These are phyloP conservation scores for Orbilia oligospora DNA, from an alignment of 2,329 filamentous ascomycete genomes.

Conservation along the genomic window DNA sequence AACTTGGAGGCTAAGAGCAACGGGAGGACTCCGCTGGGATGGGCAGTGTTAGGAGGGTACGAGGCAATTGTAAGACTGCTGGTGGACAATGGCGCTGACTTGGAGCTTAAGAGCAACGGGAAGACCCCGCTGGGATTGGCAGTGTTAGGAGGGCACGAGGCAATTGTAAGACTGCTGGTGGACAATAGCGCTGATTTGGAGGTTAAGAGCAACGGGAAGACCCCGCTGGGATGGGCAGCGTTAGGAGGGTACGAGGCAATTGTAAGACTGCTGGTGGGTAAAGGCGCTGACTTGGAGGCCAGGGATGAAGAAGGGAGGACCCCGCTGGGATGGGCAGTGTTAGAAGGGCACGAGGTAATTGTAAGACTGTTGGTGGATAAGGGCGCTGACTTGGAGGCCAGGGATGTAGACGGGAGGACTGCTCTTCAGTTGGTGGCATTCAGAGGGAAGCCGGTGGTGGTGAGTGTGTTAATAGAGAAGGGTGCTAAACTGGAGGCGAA, in stretches of 20 bases:
- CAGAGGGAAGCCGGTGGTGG: too few relatives aligned
- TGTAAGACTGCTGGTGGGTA: neutral
- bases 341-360: neutral
- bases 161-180: neutral
- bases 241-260: neutral
- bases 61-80: too few relatives aligned
- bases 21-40: too few relatives aligned
- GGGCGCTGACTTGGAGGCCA: conserved; percentile 12
- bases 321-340: conserved; percentile 1
- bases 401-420: too few relatives aligned
- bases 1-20: conserved; percentile 6
- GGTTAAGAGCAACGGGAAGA: too few relatives aligned
- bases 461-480: too few relatives aligned
- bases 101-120: conserved; percentile 35
- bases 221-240: conserved; percentile 40
- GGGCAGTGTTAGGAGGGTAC: too few relatives aligned
- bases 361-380: conserved; percentile 5
- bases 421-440: too few relatives aligned
- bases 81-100: conserved; percentile 42
- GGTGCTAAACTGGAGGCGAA: conserved; percentile 46
- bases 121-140: conserved; percentile 41
- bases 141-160: neutral
- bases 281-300: neutral
- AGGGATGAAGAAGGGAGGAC: neutral
- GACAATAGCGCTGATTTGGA: conserved; percentile 40